A percentile compares a stretch with the other conserved stretches of the same genome.
These are phyloP conservation scores for Neoboletus subvelutipes DNA, from an alignment of 768 basidiomycete species.

Conservation along the genomic window DNA sequence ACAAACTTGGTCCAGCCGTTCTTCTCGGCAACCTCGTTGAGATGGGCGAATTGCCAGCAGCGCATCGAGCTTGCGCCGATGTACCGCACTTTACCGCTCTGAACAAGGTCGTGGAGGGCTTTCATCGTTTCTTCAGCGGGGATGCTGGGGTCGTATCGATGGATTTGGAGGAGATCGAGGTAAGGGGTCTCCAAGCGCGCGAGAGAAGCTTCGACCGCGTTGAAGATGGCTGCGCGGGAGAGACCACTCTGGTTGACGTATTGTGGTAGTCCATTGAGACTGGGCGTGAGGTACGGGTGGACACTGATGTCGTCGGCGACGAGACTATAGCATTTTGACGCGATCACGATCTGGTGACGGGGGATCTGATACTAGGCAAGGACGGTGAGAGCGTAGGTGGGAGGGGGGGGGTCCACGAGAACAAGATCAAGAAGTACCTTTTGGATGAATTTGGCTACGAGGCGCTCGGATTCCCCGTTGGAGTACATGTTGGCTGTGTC, in stretches of 20 bases:
- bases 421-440: constrained; percentile 19
- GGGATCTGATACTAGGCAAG: constrained; percentile 31
- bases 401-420: no score
- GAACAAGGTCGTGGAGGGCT: constrained; percentile 49
- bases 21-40: constrained; percentile 45
- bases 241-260: constrained; percentile 37
- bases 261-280: constrained; percentile 1
- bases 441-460: constrained; percentile 39
- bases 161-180: constrained; percentile 46
- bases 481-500: constrained; percentile 41
- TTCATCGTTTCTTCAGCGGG: constrained; percentile 49
- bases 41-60: constrained; percentile 44
- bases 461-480: constrained; percentile 37
- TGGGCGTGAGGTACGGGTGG: neutral
- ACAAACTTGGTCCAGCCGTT: constrained; percentile 55
- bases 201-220: constrained; percentile 38
- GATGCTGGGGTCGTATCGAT: constrained; percentile 38
- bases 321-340: constrained; percentile 27
- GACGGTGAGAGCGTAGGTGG: neutral
- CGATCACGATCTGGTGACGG: constrained; percentile 32
- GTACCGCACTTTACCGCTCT: constrained; percentile 50
- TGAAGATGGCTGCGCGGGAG: constrained; percentile 39
- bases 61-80: constrained; percentile 50
- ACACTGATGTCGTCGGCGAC: constrained; percentile 10
- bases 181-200: constrained; percentile 37